Evolutionary conservation across 208 protist genomes (phyloP).

Genomic region (Balamuthia mandrillaris): DNA sequence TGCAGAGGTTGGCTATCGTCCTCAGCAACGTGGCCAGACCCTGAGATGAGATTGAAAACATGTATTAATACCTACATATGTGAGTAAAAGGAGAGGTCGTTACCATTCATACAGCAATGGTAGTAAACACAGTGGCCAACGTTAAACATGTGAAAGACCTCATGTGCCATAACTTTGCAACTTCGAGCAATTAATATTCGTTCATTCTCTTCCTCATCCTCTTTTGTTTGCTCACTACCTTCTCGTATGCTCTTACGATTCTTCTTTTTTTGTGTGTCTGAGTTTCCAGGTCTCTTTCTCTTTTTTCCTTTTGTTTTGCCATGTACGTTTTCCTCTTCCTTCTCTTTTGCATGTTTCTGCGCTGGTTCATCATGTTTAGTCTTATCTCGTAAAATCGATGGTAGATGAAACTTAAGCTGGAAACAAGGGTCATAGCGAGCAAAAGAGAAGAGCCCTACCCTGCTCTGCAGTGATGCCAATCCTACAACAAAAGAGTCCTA

Average conservation of each 20-base stretch:
- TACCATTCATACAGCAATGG: conserved; percentile 3
- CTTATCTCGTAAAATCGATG: neutral
- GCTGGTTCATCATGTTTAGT: neutral
- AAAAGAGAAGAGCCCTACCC: conserved; percentile 17
- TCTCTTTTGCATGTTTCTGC: neutral
- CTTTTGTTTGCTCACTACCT: neutral
- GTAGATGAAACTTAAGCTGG: neutral
- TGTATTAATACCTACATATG: neutral
- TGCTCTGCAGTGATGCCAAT: neutral
- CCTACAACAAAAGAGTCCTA: conserved; percentile 21
- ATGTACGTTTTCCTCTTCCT: neutral
- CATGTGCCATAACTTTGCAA: conserved; percentile 20
- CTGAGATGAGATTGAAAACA: neutral
- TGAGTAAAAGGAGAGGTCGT: too few species aligned
- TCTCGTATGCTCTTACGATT: neutral
- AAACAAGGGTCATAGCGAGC: neutral
- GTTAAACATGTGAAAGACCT: conserved; percentile 31
- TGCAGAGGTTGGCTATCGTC: neutral
- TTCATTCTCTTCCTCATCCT: neutral
- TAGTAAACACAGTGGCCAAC: conserved; percentile 13
- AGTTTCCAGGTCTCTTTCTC: too few species aligned
- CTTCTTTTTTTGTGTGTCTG: too few species aligned
- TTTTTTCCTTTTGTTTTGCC: neutral
- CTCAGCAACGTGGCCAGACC: neutral
- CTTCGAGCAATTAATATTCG: neutral